Percentiles rank a stretch among this genome's conserved stretches.
phyloP scores from a whole-genome alignment of 2,329 filamentous ascomycete species.

The Westerdykella aurantiaca region DNA sequence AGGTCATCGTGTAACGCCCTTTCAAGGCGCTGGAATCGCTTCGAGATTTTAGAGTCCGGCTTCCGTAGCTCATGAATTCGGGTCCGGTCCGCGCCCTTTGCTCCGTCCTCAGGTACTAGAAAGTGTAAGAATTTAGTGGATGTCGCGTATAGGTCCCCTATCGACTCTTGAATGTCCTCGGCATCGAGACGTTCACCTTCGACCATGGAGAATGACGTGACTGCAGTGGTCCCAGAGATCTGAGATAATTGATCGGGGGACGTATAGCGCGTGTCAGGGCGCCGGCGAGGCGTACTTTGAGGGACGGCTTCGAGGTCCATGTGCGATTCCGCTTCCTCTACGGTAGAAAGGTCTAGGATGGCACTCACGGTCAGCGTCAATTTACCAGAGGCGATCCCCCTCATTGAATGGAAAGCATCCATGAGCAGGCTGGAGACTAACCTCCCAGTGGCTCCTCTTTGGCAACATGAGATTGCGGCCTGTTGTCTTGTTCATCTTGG shows the following conservation, averaged over 20 bases:
- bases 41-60: slow-evolving; percentile 26
- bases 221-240: slow-evolving; percentile 45
- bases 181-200: slow-evolving; percentile 40
- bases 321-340: slow-evolving; percentile 28
- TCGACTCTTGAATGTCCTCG: slow-evolving; percentile 38
- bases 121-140: slow-evolving; percentile 27
- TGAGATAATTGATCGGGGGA: slow-evolving; percentile 23
- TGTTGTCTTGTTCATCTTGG: background rate
- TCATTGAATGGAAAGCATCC: background rate
- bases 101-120: slow-evolving; percentile 24
- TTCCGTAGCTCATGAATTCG: slow-evolving; percentile 25
- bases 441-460: slow-evolving; percentile 21
- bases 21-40: slow-evolving; percentile 29
- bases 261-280: slow-evolving; percentile 2
- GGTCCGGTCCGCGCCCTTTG: slow-evolving; percentile 19
- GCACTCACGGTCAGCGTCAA: background rate
- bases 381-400: background rate
- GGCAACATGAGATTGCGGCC: background rate
- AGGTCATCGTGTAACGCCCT: slow-evolving; percentile 30
- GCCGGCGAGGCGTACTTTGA: slow-evolving; percentile 18
- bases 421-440: slow-evolving; percentile 14
- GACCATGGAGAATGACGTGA: slow-evolving; percentile 42
- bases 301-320: slow-evolving; percentile 17
- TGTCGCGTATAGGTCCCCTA: slow-evolving; percentile 35
- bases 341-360: slow-evolving; percentile 27